phyloP scores from a whole-genome alignment of 2,329 filamentous ascomycete genomes.

The Verticillium dahliae region DNA sequence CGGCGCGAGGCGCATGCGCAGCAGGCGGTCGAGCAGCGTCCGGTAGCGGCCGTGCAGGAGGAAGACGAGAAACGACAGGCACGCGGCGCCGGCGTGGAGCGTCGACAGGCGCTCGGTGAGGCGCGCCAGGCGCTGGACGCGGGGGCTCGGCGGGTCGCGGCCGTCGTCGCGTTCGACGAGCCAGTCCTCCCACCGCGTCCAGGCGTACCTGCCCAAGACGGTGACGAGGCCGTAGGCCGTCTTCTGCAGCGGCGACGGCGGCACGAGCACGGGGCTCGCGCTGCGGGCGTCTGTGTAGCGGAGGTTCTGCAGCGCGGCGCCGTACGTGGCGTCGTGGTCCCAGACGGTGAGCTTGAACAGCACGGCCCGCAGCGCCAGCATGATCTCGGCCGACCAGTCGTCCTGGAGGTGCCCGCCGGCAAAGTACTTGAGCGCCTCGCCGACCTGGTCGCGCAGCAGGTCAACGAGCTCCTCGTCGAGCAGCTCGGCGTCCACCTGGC shows the following conservation, averaged over 20 bases:
- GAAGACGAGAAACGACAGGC: constrained; percentile 84
- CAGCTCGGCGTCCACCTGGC: constrained; percentile 92
- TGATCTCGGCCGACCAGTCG: constrained; percentile 82
- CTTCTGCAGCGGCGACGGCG: constrained; percentile 80
- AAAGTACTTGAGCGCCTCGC: constrained; percentile 82
- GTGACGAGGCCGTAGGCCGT: constrained; percentile 76
- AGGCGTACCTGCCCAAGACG: constrained; percentile 81
- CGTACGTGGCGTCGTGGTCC: constrained; percentile 95
- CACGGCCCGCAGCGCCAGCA: constrained; percentile 66
- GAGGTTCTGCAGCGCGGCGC: constrained; percentile 85
- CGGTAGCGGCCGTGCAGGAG: constrained; percentile 86
- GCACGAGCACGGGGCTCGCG: constrained; percentile 51
- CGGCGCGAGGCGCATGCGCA: constrained; percentile 79
- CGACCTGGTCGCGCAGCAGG: constrained; percentile 80
- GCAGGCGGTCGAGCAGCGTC: constrained; percentile 77
- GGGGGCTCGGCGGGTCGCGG: constrained; percentile 54
- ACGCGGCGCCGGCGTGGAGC: constrained; percentile 72
- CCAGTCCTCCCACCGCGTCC: constrained; percentile 89
- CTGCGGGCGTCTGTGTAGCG: constrained; percentile 80
- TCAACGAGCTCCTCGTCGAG: constrained; percentile 87
- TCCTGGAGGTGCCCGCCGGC: constrained; percentile 69
- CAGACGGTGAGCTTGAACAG: constrained; percentile 95
- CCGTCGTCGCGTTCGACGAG: constrained; percentile 71
- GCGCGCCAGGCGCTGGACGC: constrained; percentile 52
- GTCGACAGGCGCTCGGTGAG: constrained; percentile 65